Evolutionary conservation across 2,329 filamentous ascomycete species (phyloP).

Genomic region (Verruconis gallopava): DNA sequence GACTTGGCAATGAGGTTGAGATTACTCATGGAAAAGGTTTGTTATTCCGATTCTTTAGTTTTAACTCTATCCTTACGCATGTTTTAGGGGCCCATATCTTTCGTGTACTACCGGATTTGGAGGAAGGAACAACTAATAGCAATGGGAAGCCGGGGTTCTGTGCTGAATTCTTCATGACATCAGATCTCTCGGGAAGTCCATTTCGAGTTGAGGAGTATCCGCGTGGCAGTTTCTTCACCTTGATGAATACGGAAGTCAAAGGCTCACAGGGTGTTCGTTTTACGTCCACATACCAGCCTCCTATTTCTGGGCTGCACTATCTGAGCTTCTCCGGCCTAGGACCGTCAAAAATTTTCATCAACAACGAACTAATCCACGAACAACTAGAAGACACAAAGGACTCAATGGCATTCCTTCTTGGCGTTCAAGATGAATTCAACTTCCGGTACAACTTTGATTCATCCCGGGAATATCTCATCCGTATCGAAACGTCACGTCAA

Average conservation of each 20-base stretch:
- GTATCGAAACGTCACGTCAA: constrained; percentile 12
- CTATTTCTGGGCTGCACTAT: constrained; percentile 12
- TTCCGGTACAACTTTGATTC: constrained; percentile 11
- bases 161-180: constrained; percentile 12
- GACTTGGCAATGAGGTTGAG: constrained; percentile 13
- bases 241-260: constrained; percentile 13
- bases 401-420: constrained; percentile 14
- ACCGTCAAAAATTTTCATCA: constrained; percentile 13
- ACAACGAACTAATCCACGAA: constrained; percentile 10
- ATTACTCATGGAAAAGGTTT: not conserved
- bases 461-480: constrained; percentile 11
- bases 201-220: constrained; percentile 14
- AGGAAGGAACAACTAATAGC: constrained; percentile 10
- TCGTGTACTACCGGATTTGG: constrained; percentile 12
- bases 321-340: constrained; percentile 14
- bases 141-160: constrained; percentile 12
- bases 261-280: constrained; percentile 12
- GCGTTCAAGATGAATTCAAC: constrained; percentile 13
- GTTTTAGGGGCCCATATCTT: constrained; percentile 13
- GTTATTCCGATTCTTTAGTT: no score
- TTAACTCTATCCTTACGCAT: no score
- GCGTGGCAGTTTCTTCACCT: constrained; percentile 12
- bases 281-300: constrained; percentile 12
- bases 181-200: constrained; percentile 3
- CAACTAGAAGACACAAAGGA: constrained; percentile 10